Base-by-base conservation (phyloP, 495 filamentous ascomycete species). In the Xylaria scruposa region DNA sequence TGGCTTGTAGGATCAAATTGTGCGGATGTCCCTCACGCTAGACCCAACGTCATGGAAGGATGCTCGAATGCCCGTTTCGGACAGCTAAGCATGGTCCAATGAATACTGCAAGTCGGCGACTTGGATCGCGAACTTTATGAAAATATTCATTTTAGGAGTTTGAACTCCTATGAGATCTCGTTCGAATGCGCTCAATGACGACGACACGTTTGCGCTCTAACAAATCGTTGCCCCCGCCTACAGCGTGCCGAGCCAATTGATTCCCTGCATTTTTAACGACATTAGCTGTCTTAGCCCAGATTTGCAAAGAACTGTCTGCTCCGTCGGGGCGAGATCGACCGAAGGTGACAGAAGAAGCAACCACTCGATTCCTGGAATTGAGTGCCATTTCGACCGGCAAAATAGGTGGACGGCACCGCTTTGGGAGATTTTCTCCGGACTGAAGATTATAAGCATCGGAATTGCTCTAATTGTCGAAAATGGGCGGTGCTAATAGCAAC, bases 261-360 rank as follows among this genome's bases (percentile, higher is more conserved):
- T 26, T 66, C 26, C 24, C 46, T 31, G 63, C 49, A 36, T 49
- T 42, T 40, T 47, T 15, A 3, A 38, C 31, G 9, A 54, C 36
- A 24, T 54, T 4, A 36, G 36, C 9, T 56, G 36, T 44, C 13
- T 10, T 26, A n/a, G 33, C 49, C 65, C 49, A 42, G n/a, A 56
- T 67, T 38, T 44, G 31, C 9, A n/a, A 56, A 42, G 33, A 49
- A 47, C 15, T 65, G 42, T 65, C 42, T 65, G 5, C 42, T 42
- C 44, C 36, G 49, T 67, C 65, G 65, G 65, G n/a, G 42, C 15
- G 49, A 67, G 47, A 67, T 56, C 49, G 13, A 51, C 65, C 65
- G 65, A 67, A 56, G 21, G n/a, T 29, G 49, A 67, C 19, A 33
- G 44, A 40, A 29, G 36, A 67, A 56, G 31, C 17, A 19, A 13